These are phyloP conservation scores for Passiflora organensis DNA, from an alignment of 345 rosid genomes.

Conservation along the genomic window DNA sequence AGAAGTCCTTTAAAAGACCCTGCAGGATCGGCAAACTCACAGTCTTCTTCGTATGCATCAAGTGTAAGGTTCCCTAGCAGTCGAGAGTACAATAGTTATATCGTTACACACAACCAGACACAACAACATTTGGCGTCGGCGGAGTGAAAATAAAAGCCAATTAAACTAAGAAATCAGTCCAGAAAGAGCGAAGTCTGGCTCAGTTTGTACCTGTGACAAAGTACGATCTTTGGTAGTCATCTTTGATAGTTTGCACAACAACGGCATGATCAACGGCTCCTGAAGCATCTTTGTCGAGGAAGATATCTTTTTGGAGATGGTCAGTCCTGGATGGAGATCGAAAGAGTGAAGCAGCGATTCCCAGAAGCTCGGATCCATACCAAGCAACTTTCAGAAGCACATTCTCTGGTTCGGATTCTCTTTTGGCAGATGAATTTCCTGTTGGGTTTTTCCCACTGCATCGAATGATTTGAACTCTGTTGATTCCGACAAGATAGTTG, in stretches of 20 bases:
- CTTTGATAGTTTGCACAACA: slow-evolving; percentile 57
- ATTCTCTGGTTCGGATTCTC: slow-evolving; percentile 50
- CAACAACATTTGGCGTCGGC: no score
- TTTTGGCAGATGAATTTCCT: slow-evolving; percentile 26
- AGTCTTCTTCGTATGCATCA: slow-evolving; percentile 77
- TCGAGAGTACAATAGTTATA: neutral
- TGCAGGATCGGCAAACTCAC: slow-evolving; percentile 96
- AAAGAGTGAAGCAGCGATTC: slow-evolving; percentile 77
- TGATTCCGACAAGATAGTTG: slow-evolving; percentile 9
- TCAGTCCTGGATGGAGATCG: slow-evolving; percentile 36
- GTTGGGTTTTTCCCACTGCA: slow-evolving; percentile 31
- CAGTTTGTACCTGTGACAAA: slow-evolving; percentile 66
- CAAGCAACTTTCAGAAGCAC: slow-evolving; percentile 77
- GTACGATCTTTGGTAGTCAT: slow-evolving; percentile 71
- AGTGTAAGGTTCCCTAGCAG: slow-evolving; percentile 62
- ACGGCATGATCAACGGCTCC: slow-evolving; percentile 52
- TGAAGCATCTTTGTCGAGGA: slow-evolving; percentile 39
- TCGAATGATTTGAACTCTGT: slow-evolving; percentile 34
- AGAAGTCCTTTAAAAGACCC: slow-evolving; percentile 85
- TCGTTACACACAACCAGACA: no score
- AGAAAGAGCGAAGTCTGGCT: neutral
- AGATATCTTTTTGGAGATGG: slow-evolving; percentile 16
- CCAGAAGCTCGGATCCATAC: slow-evolving; percentile 92
- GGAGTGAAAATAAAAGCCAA: neutral
- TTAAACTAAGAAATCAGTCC: no score